Evolutionary conservation across 352 stramenopile species (phyloP).

Genomic region (Phytophthora ohioensis): DNA sequence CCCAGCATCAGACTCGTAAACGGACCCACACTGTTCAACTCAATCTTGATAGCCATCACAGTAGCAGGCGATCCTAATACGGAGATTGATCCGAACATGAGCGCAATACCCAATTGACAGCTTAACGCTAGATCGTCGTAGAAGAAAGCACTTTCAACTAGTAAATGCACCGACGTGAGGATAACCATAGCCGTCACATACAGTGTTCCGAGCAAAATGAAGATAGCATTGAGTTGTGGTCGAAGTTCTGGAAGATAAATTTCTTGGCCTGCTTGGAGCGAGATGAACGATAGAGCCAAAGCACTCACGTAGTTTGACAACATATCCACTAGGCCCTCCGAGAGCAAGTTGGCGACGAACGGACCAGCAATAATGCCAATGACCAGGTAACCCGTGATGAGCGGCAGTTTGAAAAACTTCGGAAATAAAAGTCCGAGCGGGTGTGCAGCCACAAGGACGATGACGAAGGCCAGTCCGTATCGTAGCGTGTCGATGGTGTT

Average conservation of each 20-base stretch:
- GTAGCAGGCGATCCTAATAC: slow-evolving; percentile 73
- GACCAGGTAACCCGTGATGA: slow-evolving; percentile 75
- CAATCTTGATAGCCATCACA: slow-evolving; percentile 82
- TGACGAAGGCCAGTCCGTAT: slow-evolving; percentile 58
- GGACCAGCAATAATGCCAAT: slow-evolving; percentile 64
- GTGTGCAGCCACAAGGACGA: slow-evolving; percentile 64
- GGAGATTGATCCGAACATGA: slow-evolving; percentile 77
- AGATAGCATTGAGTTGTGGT: slow-evolving; percentile 65
- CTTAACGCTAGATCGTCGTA: slow-evolving; percentile 45
- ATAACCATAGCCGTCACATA: slow-evolving; percentile 67
- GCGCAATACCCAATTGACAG: slow-evolving; percentile 67
- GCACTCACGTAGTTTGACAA: slow-evolving; percentile 62
- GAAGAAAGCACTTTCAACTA: slow-evolving; percentile 61
- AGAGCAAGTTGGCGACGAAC: slow-evolving; percentile 62
- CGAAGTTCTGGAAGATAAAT: slow-evolving; percentile 70
- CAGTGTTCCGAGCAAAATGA: slow-evolving; percentile 51
- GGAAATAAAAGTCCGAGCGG: slow-evolving; percentile 71
- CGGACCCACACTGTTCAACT: slow-evolving; percentile 72
- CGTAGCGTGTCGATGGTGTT: slow-evolving; percentile 53
- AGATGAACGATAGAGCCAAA: slow-evolving; percentile 76
- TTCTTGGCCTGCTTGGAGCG: slow-evolving; percentile 73
- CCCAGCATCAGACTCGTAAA: slow-evolving; percentile 82
- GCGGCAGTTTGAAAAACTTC: slow-evolving; percentile 58
- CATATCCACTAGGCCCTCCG: slow-evolving; percentile 48
- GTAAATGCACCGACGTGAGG: slow-evolving; percentile 45